These are phyloP conservation scores for Fusarium temperatum DNA, from an alignment of 2,329 filamentous ascomycete genomes.

Conservation along the genomic window DNA sequence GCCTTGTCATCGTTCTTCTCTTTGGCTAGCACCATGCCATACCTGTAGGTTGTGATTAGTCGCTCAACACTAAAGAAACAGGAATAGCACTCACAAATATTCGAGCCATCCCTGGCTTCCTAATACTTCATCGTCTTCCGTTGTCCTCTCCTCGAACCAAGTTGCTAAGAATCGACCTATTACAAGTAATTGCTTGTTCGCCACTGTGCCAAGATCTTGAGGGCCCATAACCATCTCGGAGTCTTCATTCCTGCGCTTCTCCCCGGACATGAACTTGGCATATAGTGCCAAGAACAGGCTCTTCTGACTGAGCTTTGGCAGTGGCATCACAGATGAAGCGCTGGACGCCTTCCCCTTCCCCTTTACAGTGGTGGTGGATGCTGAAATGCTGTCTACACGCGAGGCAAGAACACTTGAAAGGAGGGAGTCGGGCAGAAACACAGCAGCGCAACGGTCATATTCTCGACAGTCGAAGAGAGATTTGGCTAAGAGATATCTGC, in stretches of 20 bases:
- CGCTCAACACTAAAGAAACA: not conserved
- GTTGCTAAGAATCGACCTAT: slow-evolving; percentile 80
- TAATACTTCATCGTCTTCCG: slow-evolving; percentile 65
- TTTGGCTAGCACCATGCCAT: slow-evolving; percentile 89
- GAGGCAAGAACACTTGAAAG: slow-evolving; percentile 72
- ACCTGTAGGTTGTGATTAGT: slow-evolving; percentile 55
- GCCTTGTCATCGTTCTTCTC: slow-evolving; percentile 90
- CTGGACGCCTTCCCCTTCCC: slow-evolving; percentile 59
- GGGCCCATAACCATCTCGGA: slow-evolving; percentile 97
- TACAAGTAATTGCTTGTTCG: slow-evolving; percentile 84
- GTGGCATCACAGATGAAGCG: slow-evolving; percentile 36
- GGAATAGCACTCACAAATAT: slow-evolving; percentile 66
- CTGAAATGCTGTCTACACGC: slow-evolving; percentile 49
- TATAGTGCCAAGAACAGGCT: slow-evolving; percentile 93
- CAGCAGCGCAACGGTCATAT: slow-evolving; percentile 90
- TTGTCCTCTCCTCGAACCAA: slow-evolving; percentile 77
- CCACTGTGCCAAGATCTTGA: slow-evolving; percentile 82
- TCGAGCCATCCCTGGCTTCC: slow-evolving; percentile 92
- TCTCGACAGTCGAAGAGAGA: slow-evolving; percentile 95
- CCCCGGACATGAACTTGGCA: slow-evolving; percentile 89
- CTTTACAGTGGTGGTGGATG: slow-evolving; percentile 64
- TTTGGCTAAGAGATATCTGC: slow-evolving; percentile 89
- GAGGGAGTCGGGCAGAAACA: slow-evolving; percentile 84
- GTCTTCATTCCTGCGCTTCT: slow-evolving; percentile 96
- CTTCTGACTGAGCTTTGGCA: slow-evolving; percentile 81